Conservation (phyloP, 306 rosid genomes). For the Prunus dulcis region DNA sequence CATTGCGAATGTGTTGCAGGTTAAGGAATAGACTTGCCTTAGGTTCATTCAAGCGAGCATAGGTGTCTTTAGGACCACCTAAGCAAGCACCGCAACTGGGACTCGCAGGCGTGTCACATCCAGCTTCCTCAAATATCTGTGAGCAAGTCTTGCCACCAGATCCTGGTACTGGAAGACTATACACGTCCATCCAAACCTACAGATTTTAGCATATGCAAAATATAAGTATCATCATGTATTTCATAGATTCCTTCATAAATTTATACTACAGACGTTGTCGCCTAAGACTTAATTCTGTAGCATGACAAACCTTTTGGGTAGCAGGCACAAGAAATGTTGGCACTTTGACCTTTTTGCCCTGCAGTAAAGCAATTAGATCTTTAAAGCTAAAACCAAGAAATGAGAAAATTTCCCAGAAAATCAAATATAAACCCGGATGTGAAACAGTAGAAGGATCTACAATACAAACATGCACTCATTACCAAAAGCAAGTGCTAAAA, state of each 20-base stretch:
- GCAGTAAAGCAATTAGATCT: slow-evolving; percentile 25
- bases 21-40: slow-evolving; percentile 46
- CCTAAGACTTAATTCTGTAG: slow-evolving; percentile 9
- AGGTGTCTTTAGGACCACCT: slow-evolving; percentile 95
- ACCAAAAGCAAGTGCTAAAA: background rate
- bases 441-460: background rate
- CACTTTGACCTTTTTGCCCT: slow-evolving; percentile 92
- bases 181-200: slow-evolving; percentile 94
- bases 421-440: background rate
- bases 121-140: slow-evolving; percentile 98
- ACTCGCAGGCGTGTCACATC: slow-evolving; percentile 98
- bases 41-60: slow-evolving; percentile 86
- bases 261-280: background rate
- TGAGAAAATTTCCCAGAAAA: background rate
- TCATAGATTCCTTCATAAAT: background rate
- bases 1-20: background rate
- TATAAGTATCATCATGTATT: background rate
- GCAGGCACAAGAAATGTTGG: slow-evolving; percentile 99
- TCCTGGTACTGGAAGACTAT: slow-evolving; percentile 74
- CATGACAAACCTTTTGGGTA: slow-evolving; percentile 76
- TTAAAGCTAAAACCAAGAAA: background rate
- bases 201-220: slow-evolving; percentile 10
- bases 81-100: slow-evolving; percentile 96
- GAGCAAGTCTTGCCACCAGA: slow-evolving; percentile 98
- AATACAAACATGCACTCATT: background rate